Conservation (phyloP, 257 asterid species). For the Perilla frutescens region DNA sequence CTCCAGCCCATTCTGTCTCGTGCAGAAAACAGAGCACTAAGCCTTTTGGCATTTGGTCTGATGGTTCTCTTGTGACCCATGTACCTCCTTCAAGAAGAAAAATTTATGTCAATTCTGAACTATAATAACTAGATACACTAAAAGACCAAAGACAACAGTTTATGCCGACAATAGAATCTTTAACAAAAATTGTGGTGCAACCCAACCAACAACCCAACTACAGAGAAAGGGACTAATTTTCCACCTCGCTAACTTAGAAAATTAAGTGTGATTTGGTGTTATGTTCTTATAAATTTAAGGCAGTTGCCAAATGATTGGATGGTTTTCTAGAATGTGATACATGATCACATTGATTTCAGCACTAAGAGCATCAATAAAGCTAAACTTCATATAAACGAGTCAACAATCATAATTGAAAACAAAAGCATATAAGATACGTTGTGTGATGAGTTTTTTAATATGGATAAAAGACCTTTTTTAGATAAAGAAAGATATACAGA, state of each 20-base stretch:
- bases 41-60: conserved; percentile 95
- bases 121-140: not conserved
- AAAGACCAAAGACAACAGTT: conserved; percentile 7
- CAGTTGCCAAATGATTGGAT: not conserved
- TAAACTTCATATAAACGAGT: not conserved
- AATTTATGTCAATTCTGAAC: conserved; percentile 28
- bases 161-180: not conserved
- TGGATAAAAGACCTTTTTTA: not conserved
- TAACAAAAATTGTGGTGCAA: not conserved
- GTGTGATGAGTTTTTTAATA: not conserved
- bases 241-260: not conserved
- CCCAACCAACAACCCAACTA: not conserved
- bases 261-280: not conserved
- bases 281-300: not conserved
- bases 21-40: conserved; percentile 68
- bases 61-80: conserved; percentile 96
- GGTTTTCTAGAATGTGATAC: not conserved
- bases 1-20: conserved; percentile 80
- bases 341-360: not conserved
- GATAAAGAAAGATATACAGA: not conserved
- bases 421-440: not conserved
- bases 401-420: not conserved
- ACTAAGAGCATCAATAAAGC: not conserved
- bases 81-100: conserved; percentile 75
- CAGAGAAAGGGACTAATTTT: not conserved